Conservation (phyloP, 1,139 yeast genomes). For the Hyphopichia wangnamkhiaoensis region DNA sequence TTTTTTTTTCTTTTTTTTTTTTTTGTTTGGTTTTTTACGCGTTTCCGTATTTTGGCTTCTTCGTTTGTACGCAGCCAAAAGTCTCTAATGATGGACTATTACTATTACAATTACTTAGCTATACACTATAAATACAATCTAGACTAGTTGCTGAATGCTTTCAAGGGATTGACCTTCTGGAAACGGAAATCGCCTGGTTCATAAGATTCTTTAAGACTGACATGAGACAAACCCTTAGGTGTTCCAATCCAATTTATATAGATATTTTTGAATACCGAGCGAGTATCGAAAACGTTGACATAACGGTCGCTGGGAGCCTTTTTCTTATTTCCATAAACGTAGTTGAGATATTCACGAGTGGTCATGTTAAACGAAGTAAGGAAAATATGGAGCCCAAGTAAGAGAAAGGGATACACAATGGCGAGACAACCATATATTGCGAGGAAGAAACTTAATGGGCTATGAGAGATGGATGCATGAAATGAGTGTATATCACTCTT, state of each 20-base stretch:
- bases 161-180: conserved; percentile 23
- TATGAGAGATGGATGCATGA: conserved; percentile 20
- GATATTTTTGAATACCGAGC: conserved; percentile 39
- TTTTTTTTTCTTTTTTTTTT: neutral
- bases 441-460: conserved; percentile 51
- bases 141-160: conserved; percentile 6
- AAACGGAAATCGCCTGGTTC: conserved; percentile 47
- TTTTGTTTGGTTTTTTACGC: neutral
- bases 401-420: conserved; percentile 53
- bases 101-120: neutral
- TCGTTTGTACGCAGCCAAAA: too few relatives aligned
- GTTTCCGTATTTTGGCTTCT: too few relatives aligned
- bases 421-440: conserved; percentile 46
- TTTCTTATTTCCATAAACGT: conserved; percentile 25
- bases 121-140: neutral
- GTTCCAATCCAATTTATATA: conserved; percentile 50
- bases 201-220: conserved; percentile 38
- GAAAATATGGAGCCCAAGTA: conserved; percentile 54
- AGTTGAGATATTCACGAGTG: conserved; percentile 64
- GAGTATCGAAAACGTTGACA: conserved; percentile 46
- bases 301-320: conserved; percentile 21
- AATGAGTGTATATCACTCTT: conserved; percentile 13
- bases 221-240: conserved; percentile 45
- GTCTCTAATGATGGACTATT: too few relatives aligned
- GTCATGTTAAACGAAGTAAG: conserved; percentile 63